Conservation (phyloP, 306 rosid species). For the Inga oerstediana region DNA sequence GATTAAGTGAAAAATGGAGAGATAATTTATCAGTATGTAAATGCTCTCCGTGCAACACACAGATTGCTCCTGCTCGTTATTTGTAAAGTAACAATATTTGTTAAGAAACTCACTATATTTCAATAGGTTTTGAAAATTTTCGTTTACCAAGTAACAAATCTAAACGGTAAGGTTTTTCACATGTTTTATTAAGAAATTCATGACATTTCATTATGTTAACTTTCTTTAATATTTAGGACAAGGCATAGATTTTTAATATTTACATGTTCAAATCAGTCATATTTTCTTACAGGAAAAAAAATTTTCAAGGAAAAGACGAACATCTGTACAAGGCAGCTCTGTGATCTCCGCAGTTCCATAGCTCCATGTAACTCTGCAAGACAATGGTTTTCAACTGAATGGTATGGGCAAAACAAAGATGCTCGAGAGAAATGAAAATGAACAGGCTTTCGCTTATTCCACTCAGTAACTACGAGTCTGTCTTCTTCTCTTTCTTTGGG, state of each 20-base stretch:
- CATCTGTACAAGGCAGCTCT: neutral
- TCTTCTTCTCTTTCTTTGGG: slow-evolving; percentile 39
- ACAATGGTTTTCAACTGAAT: neutral
- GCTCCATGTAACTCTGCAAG: slow-evolving; percentile 32
- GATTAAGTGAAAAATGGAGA: too few species aligned
- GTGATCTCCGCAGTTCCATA: neutral
- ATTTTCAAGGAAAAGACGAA: slow-evolving; percentile 17
- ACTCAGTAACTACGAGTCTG: slow-evolving; percentile 32
- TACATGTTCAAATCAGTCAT: slow-evolving; percentile 26
- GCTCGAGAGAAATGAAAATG: slow-evolving; percentile 20
- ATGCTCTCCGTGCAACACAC: too few species aligned
- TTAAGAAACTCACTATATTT: too few species aligned
- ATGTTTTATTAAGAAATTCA: too few species aligned
- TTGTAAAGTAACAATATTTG: too few species aligned
- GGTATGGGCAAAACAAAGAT: slow-evolving; percentile 13
- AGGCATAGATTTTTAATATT: slow-evolving; percentile 12
- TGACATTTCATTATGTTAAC: too few species aligned
- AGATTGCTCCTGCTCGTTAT: too few species aligned
- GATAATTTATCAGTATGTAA: too few species aligned
- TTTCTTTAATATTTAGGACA: neutral
- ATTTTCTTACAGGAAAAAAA: slow-evolving; percentile 14
- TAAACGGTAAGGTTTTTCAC: too few species aligned
- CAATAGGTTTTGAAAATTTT: too few species aligned
- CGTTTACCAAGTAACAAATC: too few species aligned
- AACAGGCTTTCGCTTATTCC: slow-evolving; percentile 3